Evolutionary conservation across 2,329 filamentous ascomycete genomes (phyloP).

Genomic region (Chlorencoelia australis): DNA sequence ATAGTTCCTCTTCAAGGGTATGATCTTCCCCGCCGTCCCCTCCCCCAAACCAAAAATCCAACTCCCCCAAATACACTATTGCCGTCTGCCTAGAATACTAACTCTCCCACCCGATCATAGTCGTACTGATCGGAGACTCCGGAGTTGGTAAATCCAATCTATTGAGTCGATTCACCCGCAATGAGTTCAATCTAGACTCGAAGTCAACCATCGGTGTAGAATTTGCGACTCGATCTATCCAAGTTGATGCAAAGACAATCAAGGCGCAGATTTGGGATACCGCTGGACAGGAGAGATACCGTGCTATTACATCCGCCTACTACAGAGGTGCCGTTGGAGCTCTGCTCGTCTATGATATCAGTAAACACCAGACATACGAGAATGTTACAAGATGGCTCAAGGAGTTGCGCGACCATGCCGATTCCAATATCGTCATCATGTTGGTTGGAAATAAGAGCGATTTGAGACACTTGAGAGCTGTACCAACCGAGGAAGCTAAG

Average conservation of each 20-base stretch:
- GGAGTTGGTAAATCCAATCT: conserved; percentile 99
- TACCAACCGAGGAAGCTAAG: conserved; percentile 96
- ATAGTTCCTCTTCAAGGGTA: conserved; percentile 99
- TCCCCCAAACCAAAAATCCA: conserved; percentile 11
- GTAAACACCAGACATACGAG: conserved; percentile 98
- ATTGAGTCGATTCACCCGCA: conserved; percentile 96
- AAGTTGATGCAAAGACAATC: conserved; percentile 99
- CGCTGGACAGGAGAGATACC: conserved; percentile 95
- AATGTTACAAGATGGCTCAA: conserved; percentile 99
- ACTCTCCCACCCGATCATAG: conserved; percentile 36
- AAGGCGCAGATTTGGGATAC: conserved; percentile 99
- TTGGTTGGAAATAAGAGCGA: conserved; percentile 99
- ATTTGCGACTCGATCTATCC: conserved; percentile 96
- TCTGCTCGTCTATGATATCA: conserved; percentile 97
- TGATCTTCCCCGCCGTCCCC: conserved; percentile 15
- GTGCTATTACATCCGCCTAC: conserved; percentile 97
- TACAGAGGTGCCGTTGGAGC: conserved; percentile 96
- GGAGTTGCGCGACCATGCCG: conserved; percentile 93
- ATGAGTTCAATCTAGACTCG: conserved; percentile 99
- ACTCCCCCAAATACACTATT: conserved; percentile 19
- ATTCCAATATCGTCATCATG: conserved; percentile 99
- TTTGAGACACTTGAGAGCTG: conserved; percentile 95
- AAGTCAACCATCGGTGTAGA: conserved; percentile 99
- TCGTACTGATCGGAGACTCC: conserved; percentile 98
- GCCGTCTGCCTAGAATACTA: conserved; percentile 25